These are phyloP conservation scores for Xylaria sp. DNA, from an alignment of 2,329 filamentous ascomycete species.

Conservation along the genomic window DNA sequence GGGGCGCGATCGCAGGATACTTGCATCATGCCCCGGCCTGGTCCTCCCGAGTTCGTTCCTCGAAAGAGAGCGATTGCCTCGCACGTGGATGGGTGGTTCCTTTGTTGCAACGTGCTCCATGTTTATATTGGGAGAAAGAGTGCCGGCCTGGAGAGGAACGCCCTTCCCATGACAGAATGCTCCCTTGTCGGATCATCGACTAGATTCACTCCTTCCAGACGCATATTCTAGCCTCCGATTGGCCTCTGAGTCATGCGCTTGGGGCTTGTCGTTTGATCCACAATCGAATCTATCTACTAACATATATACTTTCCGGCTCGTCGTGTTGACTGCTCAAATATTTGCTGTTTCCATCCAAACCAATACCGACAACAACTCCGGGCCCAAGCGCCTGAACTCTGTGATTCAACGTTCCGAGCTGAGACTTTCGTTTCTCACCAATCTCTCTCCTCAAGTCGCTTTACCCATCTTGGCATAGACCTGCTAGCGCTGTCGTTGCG, in stretches of 20 bases:
- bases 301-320: constrained; percentile 24
- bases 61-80: constrained; percentile 4
- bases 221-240: constrained; percentile 24
- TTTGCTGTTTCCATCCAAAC: constrained; percentile 3
- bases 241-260: constrained; percentile 25
- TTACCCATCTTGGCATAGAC: background rate
- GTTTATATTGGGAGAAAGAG: constrained; percentile 6
- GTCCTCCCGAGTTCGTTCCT: constrained; percentile 8
- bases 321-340: background rate
- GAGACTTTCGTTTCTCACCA: background rate
- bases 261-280: constrained; percentile 24
- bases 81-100: constrained; percentile 1
- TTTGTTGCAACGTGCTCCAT: constrained; percentile 17
- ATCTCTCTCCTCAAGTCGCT: background rate
- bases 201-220: constrained; percentile 4
- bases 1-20: constrained; percentile 21
- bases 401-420: background rate
- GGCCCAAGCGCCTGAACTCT: background rate
- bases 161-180: constrained; percentile 24
- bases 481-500: constrained; percentile 14
- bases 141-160: constrained; percentile 14
- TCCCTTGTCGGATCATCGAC: background rate
- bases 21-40: constrained; percentile 16
- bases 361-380: background rate
- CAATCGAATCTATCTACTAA: constrained; percentile 1